These are phyloP conservation scores for Diddensiella santjacobensis DNA, from an alignment of 805 yeast species.

Conservation along the genomic window DNA sequence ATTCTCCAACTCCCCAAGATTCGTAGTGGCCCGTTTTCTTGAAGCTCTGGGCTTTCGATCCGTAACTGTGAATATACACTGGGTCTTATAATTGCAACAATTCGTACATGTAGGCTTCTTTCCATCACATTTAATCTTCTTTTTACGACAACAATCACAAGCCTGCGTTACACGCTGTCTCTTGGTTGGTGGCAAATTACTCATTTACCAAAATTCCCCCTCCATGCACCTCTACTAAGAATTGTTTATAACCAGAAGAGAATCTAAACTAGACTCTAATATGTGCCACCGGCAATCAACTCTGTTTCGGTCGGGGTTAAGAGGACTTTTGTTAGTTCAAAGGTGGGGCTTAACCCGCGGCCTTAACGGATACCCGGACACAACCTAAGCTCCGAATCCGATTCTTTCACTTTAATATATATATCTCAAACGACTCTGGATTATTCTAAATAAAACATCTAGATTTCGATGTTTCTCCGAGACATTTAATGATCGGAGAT, in stretches of 20 bases:
- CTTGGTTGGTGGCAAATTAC: constrained; percentile 12
- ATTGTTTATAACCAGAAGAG: background rate
- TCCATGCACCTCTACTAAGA: background rate
- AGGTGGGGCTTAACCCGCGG: background rate
- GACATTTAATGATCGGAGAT: too few relatives aligned
- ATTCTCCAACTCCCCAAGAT: constrained; percentile 18
- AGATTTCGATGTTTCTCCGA: too few relatives aligned
- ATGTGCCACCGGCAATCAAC: too few relatives aligned
- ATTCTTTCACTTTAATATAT: too few relatives aligned
- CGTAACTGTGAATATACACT: constrained; percentile 49
- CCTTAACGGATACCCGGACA: background rate
- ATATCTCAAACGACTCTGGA: too few relatives aligned
- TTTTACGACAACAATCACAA: constrained; percentile 80
- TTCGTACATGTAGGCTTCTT: constrained; percentile 61
- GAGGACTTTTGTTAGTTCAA: too few relatives aligned
- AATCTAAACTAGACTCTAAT: too few relatives aligned
- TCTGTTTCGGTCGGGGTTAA: too few relatives aligned
- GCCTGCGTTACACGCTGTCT: constrained; percentile 71
- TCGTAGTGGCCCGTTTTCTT: constrained; percentile 17
- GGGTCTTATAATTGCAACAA: constrained; percentile 71
- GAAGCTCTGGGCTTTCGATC: constrained; percentile 19
- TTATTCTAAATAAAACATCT: too few relatives aligned
- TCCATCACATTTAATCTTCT: constrained; percentile 71
- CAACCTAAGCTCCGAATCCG: background rate
- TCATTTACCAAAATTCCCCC: background rate